Percentiles rank a stretch among this genome's conserved stretches.
These are phyloP conservation scores for Epichloe hybrida DNA, from an alignment of 2,329 filamentous ascomycete genomes.

Conservation along the genomic window DNA sequence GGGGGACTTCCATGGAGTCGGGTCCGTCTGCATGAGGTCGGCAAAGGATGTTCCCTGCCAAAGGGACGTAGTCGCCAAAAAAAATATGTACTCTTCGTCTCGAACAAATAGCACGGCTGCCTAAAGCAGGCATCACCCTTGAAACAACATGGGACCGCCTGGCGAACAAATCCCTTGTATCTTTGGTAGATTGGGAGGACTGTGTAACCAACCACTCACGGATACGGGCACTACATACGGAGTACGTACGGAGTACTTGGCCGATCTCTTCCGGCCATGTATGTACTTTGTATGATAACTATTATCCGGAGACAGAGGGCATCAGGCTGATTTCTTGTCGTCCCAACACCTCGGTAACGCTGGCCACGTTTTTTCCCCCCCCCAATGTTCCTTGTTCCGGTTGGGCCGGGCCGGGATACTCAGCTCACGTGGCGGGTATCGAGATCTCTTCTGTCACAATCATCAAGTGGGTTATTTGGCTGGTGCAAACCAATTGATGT, in stretches of 20 bases:
- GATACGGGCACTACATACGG: not conserved
- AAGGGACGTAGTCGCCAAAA: not conserved
- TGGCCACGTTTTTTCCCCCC: not conserved
- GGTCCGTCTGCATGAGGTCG: not conserved
- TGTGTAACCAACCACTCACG: not conserved
- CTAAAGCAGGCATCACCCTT: not conserved
- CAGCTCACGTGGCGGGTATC: not conserved
- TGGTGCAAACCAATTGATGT: not conserved
- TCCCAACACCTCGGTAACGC: not conserved
- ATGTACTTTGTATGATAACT: too few relatives aligned
- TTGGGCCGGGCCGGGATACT: not conserved
- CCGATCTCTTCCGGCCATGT: too few relatives aligned
- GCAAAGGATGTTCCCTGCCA: not conserved
- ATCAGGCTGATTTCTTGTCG: not conserved
- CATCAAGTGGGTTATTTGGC: not conserved
- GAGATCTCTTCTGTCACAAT: not conserved
- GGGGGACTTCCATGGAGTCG: not conserved
- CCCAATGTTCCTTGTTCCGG: not conserved
- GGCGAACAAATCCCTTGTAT: not conserved
- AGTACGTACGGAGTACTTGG: not conserved
- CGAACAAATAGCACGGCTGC: not conserved
- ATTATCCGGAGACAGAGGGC: not conserved
- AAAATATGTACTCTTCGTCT: not conserved
- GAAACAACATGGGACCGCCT: not conserved
- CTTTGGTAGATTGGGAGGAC: not conserved